Evolutionary conservation across 768 basidiomycete genomes (phyloP).

Genomic region (Phylloporus arenicola): DNA sequence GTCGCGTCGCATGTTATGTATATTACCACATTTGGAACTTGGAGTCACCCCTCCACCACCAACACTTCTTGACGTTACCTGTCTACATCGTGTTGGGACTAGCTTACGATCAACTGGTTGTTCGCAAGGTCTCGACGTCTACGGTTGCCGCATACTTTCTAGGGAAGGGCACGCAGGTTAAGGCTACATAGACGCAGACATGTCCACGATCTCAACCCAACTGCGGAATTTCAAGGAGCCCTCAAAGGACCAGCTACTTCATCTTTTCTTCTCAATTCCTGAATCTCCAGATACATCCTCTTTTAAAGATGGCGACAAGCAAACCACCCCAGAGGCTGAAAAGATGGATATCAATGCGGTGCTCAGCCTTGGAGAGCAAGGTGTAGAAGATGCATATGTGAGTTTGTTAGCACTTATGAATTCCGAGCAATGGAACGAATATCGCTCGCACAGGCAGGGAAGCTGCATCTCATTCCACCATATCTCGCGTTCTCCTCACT

Average conservation of each 20-base stretch:
- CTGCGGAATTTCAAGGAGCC: conserved; percentile 91
- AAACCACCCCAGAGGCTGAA: conserved; percentile 40
- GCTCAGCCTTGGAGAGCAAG: conserved; percentile 69
- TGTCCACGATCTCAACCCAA: conserved; percentile 83
- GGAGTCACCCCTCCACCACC: conserved; percentile 9
- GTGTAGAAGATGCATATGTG: conserved; percentile 91
- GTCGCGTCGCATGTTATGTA: too few relatives aligned
- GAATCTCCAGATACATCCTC: conserved; percentile 26
- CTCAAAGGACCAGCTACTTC: conserved; percentile 76
- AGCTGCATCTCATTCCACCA: conserved; percentile 81
- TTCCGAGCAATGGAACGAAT: neutral
- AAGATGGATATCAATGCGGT: conserved; percentile 89
- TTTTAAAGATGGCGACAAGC: conserved; percentile 21
- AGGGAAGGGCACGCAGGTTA: neutral
- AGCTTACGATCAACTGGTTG: neutral
- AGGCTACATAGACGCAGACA: conserved; percentile 24
- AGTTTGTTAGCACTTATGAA: conserved; percentile 31
- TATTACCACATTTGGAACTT: conserved; percentile 15
- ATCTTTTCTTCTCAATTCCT: conserved; percentile 85
- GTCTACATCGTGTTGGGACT: conserved; percentile 5
- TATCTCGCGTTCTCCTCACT: conserved; percentile 87
- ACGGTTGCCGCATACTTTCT: neutral
- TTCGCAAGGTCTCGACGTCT: neutral
- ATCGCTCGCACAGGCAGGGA: conserved; percentile 62
- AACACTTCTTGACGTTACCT: neutral